Evolutionary conservation across 805 yeast genomes (phyloP), one percentile per base, ranked within the genome.

Genomic region (Ogataea dorogensis): DNA sequence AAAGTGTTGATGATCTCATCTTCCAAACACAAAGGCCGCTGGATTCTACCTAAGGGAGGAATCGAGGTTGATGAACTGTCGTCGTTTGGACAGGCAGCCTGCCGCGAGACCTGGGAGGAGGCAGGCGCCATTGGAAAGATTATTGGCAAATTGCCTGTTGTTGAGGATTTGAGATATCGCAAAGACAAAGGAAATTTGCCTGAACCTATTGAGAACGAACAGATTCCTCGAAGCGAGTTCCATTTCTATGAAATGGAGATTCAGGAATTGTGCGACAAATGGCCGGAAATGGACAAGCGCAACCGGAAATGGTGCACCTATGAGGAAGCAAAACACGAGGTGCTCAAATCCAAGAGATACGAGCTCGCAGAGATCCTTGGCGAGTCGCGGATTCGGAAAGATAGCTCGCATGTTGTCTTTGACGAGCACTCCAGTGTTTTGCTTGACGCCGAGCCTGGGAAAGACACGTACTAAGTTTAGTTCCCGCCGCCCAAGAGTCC

Each of bases 31-130:
- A 71, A 69, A 26, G 74, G 77, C 40, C 71, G 71, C 48, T 91
- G 96, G 95, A 86, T 93, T 6, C 60, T 93, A 4, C 98, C 98
- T 4, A 93, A 93, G 58, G 98, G 98, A 21, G 98, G 98, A 1
- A 79, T 89, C 24, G 98, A 93, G 61, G 56, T 57, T 18, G 98
- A 93, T 59, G 98, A 86, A 59, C 61, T 64, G 4, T 71, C 54
- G 14, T 59, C 67, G 47, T 65, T 52, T 44, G 44, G 53, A 11
- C 35, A 63, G 4, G 64, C 85, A 5, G 97, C 97, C 0, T 65
- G 72, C 12, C 69, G 98, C 41, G 98, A 93, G 56, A 86, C 95
- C 0, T 93, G 98, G 98, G 98, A 93, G 59, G 98, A 93, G 63
- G 93, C 95, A 0, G 98, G 98, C 0, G 85, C 85, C 16, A 73